phyloP scores from a whole-genome alignment of 2,329 filamentous ascomycete genomes.

The Cyphellophora europaea region DNA sequence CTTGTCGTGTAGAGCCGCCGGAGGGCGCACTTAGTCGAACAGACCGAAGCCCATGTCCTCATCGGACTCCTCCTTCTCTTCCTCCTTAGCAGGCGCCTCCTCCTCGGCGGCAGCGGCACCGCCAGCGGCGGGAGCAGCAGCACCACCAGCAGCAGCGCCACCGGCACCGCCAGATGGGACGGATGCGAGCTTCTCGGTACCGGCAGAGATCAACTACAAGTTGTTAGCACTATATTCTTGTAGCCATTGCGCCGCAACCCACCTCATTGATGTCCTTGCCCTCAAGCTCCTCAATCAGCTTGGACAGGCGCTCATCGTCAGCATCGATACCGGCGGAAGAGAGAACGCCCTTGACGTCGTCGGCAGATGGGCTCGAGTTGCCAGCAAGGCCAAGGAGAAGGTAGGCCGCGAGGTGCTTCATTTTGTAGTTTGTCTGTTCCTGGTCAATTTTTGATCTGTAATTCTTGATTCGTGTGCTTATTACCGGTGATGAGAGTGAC shows the following conservation, averaged over 20 bases:
- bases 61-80: conserved; percentile 69
- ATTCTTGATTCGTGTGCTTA: too few species aligned
- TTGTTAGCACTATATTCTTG: conserved; percentile 20
- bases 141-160: conserved; percentile 47
- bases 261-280: conserved; percentile 76
- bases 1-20: neutral
- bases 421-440: conserved; percentile 49
- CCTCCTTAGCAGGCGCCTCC: conserved; percentile 80
- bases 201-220: conserved; percentile 76
- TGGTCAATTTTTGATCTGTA: conserved; percentile 5
- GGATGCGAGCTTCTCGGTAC: conserved; percentile 89
- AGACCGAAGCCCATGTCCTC: conserved; percentile 69
- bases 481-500: too few species aligned
- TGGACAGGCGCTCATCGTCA: conserved; percentile 80
- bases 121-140: conserved; percentile 58
- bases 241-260: conserved; percentile 4
- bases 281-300: conserved; percentile 70
- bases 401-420: conserved; percentile 99
- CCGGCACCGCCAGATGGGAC: conserved; percentile 74
- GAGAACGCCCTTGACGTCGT: conserved; percentile 82
- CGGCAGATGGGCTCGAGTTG: conserved; percentile 78
- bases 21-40: conserved; percentile 46
- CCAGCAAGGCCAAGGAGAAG: conserved; percentile 91
- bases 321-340: conserved; percentile 89
- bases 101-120: conserved; percentile 79